Evolutionary conservation across 345 rosid genomes (phyloP), one percentile per base, ranked within the genome.

Genomic region (Populus simonii): DNA sequence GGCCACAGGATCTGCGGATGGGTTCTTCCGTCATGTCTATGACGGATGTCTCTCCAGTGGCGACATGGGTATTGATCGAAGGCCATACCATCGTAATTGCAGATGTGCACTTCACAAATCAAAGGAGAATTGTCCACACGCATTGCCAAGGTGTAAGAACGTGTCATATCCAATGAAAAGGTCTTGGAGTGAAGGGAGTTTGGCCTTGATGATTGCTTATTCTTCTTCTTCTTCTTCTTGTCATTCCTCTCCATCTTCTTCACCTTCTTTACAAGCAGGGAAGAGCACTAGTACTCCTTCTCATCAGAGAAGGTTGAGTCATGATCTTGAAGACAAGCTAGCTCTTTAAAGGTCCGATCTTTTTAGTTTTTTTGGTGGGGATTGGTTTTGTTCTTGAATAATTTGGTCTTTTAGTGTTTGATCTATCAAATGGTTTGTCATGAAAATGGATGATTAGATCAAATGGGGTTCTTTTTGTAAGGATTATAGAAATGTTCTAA

Each of bases 11-110:
- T 86, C 89, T 4, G 88, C 93, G 43, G 91, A 89, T 43, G 89
- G 92, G 27, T 65, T 90, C n/a, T 85, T 90, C 80, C 87, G 88
- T 17, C 71, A 75, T 70, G 62, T 89, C 66, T 87, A 87, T 33
- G 91, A 90, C 15, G 93, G 92, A 6, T 88, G 92, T 76, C 81
- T 92, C 66, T 84, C 92, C 29, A 82, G 86, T 23, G 68, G 81
- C 4, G 91, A 90, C 62, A 33, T 80, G 17, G 80, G 80, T 41
- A 77, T 87, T 5, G 92, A 86, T 38, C 83, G 92, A 9, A 89
- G 97, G 47, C 95, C 93, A 11, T 91, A 91, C 72, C 95, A 89
- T 74, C 88, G 88, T 17, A 85, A 91, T 51, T 91, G 95, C 59
- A 35, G 86, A 6, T 91, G 95, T 22, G 92, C 93, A 3, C 86